Conservation (phyloP, 2,329 filamentous ascomycete genomes). For the Knoxdaviesia capensis region DNA sequence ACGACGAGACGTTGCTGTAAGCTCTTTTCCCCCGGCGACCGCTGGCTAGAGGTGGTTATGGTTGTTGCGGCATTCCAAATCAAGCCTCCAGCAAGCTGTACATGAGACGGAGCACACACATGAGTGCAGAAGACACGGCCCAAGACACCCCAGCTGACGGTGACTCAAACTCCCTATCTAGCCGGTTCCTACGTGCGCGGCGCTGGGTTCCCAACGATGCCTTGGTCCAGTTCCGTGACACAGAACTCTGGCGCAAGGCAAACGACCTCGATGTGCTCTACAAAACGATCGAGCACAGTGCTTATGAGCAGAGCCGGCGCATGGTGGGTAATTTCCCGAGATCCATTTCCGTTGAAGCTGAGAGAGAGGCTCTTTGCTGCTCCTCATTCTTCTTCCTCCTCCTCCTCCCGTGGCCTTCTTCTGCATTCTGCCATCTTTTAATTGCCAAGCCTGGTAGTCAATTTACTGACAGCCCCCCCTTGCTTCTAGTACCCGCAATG, state of each 20-base stretch:
- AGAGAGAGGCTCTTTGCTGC: no score
- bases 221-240: slow-evolving; percentile 67
- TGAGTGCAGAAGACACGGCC: no score
- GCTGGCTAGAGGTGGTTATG: no score
- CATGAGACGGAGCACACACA: no score
- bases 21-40: slow-evolving; percentile 9
- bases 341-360: neutral
- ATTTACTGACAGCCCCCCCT: neutral
- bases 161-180: slow-evolving; percentile 13
- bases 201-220: slow-evolving; percentile 64
- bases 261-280: slow-evolving; percentile 66
- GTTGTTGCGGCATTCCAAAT: no score
- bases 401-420: no score
- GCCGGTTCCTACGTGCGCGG: slow-evolving; percentile 70
- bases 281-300: slow-evolving; percentile 65
- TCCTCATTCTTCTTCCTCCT: no score
- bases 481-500: slow-evolving; percentile 65
- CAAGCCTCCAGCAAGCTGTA: no score
- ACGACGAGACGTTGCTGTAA: slow-evolving; percentile 54
- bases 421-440: neutral
- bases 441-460: no score
- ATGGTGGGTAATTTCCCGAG: slow-evolving; percentile 33
- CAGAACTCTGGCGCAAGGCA: slow-evolving; percentile 67
- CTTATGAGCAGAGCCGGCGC: slow-evolving; percentile 61
- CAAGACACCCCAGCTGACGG: no score